Evolutionary conservation across 1,139 yeast genomes (phyloP), one percentile per base, ranked within the genome.

Genomic region (Scheffersomyces quercinus): DNA sequence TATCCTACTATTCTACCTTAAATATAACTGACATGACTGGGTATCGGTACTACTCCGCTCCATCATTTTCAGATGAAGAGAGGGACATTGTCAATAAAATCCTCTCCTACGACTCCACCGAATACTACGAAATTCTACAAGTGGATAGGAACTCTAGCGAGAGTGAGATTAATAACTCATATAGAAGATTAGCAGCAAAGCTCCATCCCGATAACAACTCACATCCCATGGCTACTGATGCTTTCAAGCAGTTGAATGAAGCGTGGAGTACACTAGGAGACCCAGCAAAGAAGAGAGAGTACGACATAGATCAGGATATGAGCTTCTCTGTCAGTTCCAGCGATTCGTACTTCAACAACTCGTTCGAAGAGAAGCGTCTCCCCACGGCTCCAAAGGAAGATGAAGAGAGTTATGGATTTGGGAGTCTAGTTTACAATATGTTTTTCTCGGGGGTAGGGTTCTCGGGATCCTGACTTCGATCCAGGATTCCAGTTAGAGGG

Each of bases 151-250:
- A 13, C 20, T 14, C 20, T 13, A 31, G 14, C 11, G 24, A 15
- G 3, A 20, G 20, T 9, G 20, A 31, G 5, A 31, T 31, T 31
- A 14, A 15, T 24, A 14, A n/a, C 13, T 31, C 24, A 10, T 31
- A 31, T 31, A 15, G 35, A 9, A 6, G 35, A n/a, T 31, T 31
- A 31, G 35, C 35, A 31, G 35, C 35, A 15, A 11, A 31, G 35
- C 24, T 31, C 20, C 35, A 31, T 14, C 35, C 35, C 4, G 35
- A 31, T n/a, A 31, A 20, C 15, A 31, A 31, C 20, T 31, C 35
- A 20, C 35, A 31, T 20, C 35, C 35, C 11, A 15, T 14, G 35
- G 35, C 35, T 31, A 31, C 35, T 7, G 35, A 31, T 31, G 35
- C 35, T 20, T 31, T 31, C 35, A 31, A 31, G n/a, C 35, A 31